Base-by-base conservation (phyloP, 768 basidiomycete species). In the Amanita fuliginea region DNA sequence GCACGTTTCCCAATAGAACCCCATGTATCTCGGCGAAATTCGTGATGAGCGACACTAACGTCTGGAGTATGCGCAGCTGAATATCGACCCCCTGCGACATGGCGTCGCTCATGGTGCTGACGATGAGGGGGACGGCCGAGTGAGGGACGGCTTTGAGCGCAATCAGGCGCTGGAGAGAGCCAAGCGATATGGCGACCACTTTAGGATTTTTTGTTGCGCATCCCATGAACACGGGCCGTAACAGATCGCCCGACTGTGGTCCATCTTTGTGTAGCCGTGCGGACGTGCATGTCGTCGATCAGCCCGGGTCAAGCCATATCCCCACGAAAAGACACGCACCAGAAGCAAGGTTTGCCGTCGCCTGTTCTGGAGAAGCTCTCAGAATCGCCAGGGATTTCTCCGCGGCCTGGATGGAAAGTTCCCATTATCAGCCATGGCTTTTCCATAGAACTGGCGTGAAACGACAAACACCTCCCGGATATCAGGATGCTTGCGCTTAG, bases 31-130 rank as follows among this genome's bases (percentile, higher is more conserved):
- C 78, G 1, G 80, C 77, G 59, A 93, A 92, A 60, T 90, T 88
- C 2, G 90, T 94, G 45, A 98, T 81, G 8, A 99, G 78, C 0
- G 87, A 89, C 8, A 96, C 80, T 7, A 98, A 74, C 0, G 91
- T 94, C 63, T 97, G 94, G 0, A 98, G 73, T 22, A 97, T 88
- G 46, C 88, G 85, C 34, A 98, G 75, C 61, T 98, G 96, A 22
- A 97, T 96, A 61, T 99, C 96, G 26, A 98, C 94, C 5, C 93
- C 96, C 62, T 95, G 92, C 24, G 78, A 83, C 71, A 95, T 81
- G 14, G 90, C 90, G 54, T 88, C 83, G 51, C 73, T 78, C 79
- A 99, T 85, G 0, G 86, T 95, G 40, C 67, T 77, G 57, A 98
- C 76, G 46, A 97, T 87, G 32, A 78, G 63, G 1, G 88, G 80